These are phyloP conservation scores for Alternaria consortialis DNA, from an alignment of 2,329 filamentous ascomycete species.

Conservation along the genomic window DNA sequence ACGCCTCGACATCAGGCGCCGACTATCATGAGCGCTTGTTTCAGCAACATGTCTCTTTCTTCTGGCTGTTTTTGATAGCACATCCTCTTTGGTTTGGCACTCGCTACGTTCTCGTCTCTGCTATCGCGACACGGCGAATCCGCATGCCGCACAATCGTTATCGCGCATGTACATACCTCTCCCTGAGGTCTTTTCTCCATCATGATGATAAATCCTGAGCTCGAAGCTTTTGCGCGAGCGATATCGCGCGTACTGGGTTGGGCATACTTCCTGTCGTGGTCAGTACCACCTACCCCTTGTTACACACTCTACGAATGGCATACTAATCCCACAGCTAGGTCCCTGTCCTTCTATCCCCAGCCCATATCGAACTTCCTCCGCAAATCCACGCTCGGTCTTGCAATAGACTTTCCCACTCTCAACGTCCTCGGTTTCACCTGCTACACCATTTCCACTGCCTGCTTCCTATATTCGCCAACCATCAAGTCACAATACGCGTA, in stretches of 20 bases:
- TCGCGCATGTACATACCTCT: constrained; percentile 10
- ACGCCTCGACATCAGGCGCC: constrained; percentile 30
- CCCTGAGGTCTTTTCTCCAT: not conserved
- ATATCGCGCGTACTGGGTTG: constrained; percentile 49
- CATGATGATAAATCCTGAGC: constrained; percentile 19
- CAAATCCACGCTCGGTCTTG: constrained; percentile 80
- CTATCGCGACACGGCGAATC: not conserved
- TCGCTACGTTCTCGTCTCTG: not conserved
- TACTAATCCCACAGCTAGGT: constrained; percentile 61
- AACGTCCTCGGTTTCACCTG: constrained; percentile 76
- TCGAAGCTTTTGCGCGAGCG: constrained; percentile 43
- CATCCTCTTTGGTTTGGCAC: not conserved
- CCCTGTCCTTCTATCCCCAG: constrained; percentile 91
- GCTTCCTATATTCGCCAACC: constrained; percentile 80
- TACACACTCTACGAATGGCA: not conserved
- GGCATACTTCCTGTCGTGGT: constrained; percentile 51
- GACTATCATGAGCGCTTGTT: constrained; percentile 18
- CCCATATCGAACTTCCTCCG: constrained; percentile 80
- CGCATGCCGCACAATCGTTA: constrained; percentile 4
- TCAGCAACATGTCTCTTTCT: constrained; percentile 6
- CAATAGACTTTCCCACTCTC: constrained; percentile 85
- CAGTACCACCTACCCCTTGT: not conserved
- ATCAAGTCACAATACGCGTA: constrained; percentile 85
- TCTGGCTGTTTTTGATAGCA: constrained; percentile 7
- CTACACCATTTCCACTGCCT: constrained; percentile 77